phyloP scores from a whole-genome alignment of 2,329 filamentous ascomycete species.

The Corynespora cassiicola region DNA sequence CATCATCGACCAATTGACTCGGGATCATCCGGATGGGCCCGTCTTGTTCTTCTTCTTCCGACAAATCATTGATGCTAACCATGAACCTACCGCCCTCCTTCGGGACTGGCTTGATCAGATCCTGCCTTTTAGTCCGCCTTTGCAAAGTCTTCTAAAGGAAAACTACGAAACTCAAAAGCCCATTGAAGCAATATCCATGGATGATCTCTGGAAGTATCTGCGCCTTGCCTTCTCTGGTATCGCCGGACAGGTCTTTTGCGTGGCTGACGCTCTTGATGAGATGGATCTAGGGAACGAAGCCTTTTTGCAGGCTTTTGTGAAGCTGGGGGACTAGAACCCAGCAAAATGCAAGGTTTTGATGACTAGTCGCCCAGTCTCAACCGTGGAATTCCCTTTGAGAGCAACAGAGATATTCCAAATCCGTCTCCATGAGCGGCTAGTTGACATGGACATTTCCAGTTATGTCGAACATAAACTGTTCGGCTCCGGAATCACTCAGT shows the following conservation, averaged over 20 bases:
- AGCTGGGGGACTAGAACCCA: constrained; percentile 40
- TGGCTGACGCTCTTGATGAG: constrained; percentile 57
- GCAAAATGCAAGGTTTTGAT: constrained; percentile 50
- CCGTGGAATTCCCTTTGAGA: constrained; percentile 40
- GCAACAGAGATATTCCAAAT: constrained; percentile 34
- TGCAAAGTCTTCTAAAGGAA: constrained; percentile 28
- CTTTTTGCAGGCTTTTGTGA: constrained; percentile 43
- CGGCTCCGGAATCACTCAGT: constrained; percentile 2
- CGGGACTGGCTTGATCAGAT: constrained; percentile 44
- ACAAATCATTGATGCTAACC: constrained; percentile 44
- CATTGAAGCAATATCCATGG: constrained; percentile 12
- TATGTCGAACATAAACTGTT: constrained; percentile 42
- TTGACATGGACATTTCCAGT: constrained; percentile 50
- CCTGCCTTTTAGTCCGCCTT: constrained; percentile 27
- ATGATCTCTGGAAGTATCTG: constrained; percentile 19
- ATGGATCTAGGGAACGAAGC: constrained; percentile 49
- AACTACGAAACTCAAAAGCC: constrained; percentile 4
- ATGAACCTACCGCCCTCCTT: constrained; percentile 28
- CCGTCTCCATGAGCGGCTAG: constrained; percentile 44
- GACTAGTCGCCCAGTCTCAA: constrained; percentile 50
- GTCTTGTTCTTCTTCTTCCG: constrained; percentile 50
- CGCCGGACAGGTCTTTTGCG: constrained; percentile 40
- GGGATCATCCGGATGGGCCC: constrained; percentile 9
- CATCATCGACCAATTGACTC: constrained; percentile 16
- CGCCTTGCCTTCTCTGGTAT: constrained; percentile 11